Conservation (phyloP, 352 stramenopile species). For the Phytopythium kandeliae region DNA sequence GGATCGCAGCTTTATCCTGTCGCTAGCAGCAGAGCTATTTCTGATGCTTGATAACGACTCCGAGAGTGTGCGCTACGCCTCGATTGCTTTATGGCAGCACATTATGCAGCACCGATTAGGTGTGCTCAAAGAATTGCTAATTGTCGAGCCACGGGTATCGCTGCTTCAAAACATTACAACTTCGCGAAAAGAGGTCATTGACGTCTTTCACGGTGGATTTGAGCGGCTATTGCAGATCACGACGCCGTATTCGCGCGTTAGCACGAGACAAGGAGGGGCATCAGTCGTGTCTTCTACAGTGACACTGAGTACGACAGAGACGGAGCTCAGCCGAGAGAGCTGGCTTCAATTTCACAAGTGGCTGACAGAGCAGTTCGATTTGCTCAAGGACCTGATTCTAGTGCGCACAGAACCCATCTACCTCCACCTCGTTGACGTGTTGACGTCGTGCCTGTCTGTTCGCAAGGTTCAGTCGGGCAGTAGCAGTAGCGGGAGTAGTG, state of each 20-base stretch:
- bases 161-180: conserved; percentile 65
- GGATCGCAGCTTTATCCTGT: conserved; percentile 67
- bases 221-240: conserved; percentile 54
- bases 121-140: conserved; percentile 69
- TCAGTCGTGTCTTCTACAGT: too few relatives aligned
- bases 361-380: conserved; percentile 54
- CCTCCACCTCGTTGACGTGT: conserved; percentile 43
- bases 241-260: not conserved
- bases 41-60: conserved; percentile 61
- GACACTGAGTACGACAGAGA: not conserved
- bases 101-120: conserved; percentile 64
- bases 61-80: conserved; percentile 28
- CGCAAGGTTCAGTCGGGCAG: conserved; percentile 28
- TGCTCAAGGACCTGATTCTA: conserved; percentile 69
- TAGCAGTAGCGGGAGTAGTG: not conserved
- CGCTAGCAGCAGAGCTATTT: conserved; percentile 48
- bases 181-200: conserved; percentile 67
- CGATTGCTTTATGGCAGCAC: conserved; percentile 67
- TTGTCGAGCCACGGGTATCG: conserved; percentile 60
- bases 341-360: conserved; percentile 81
- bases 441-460: conserved; percentile 40
- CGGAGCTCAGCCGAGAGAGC: conserved; percentile 34
- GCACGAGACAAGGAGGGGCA: not conserved
- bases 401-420: conserved; percentile 55
- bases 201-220: conserved; percentile 73